Conservation (phyloP, 345 rosid genomes). For the Psidium guajava region DNA sequence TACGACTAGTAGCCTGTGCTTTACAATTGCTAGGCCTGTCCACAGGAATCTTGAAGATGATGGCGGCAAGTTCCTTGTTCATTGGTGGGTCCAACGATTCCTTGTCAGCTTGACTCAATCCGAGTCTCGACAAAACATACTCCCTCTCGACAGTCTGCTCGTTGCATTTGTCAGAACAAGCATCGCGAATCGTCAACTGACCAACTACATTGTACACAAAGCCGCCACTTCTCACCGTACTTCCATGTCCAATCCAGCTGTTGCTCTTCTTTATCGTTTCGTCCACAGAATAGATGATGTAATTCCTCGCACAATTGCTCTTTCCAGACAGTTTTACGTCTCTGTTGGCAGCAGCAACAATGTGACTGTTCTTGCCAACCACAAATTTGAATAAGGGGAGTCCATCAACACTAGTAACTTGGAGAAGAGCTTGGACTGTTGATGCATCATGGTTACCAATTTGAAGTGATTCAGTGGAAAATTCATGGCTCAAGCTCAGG, state of each 20-base stretch:
- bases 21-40: neutral
- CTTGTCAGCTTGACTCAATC: constrained; percentile 24
- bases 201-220: constrained; percentile 44
- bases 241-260: constrained; percentile 54
- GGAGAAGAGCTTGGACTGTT: constrained; percentile 45
- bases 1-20: neutral
- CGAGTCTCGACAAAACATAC: constrained; percentile 43
- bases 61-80: constrained; percentile 61
- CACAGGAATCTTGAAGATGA: constrained; percentile 24
- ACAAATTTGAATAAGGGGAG: constrained; percentile 58
- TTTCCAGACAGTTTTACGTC: constrained; percentile 23
- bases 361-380: constrained; percentile 35
- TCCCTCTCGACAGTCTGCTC: constrained; percentile 31
- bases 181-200: constrained; percentile 36
- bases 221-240: constrained; percentile 40
- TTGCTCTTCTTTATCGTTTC: constrained; percentile 54
- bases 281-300: constrained; percentile 49
- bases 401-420: constrained; percentile 50
- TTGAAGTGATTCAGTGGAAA: constrained; percentile 7
- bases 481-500: constrained; percentile 5
- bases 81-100: constrained; percentile 7
- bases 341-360: constrained; percentile 63
- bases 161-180: constrained; percentile 12
- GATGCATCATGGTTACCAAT: constrained; percentile 3
- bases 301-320: constrained; percentile 23